Conservation (phyloP, 108 stramenopile species). For the Aurantiochytrium sp. region DNA sequence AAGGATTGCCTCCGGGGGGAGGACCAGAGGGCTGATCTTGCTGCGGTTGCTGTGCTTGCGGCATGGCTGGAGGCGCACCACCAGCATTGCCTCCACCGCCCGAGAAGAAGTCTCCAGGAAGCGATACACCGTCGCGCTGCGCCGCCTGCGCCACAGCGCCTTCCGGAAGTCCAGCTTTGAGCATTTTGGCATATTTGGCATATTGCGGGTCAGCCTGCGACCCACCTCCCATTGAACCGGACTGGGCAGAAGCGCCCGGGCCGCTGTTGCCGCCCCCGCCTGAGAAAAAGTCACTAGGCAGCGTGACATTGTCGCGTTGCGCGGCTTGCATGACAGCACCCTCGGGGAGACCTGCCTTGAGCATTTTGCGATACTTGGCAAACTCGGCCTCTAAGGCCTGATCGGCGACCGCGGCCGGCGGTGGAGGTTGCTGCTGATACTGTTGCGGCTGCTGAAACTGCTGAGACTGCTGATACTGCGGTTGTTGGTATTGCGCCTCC, state of each 20-base stretch:
- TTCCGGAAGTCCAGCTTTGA: constrained; percentile 2
- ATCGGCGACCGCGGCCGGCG: neutral
- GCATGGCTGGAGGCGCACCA: neutral
- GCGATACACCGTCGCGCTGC: neutral
- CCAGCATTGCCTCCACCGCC: neutral
- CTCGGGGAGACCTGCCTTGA: neutral
- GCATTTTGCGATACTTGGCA: neutral
- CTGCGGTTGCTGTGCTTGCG: neutral
- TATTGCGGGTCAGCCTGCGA: neutral
- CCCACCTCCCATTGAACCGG: no score
- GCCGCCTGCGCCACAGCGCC: neutral
- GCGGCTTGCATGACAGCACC: neutral
- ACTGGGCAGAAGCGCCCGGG: no score
- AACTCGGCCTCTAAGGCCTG: neutral
- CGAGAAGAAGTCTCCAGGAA: neutral
- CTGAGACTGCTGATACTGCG: neutral
- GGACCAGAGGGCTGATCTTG: neutral
- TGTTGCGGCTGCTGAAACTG: neutral
- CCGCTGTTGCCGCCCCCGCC: neutral
- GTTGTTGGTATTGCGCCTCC: neutral
- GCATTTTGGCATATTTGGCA: constrained; percentile 5
- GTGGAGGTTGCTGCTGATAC: neutral
- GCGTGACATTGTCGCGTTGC: neutral
- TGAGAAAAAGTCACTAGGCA: neutral
- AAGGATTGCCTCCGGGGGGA: neutral